Base-by-base conservation (phyloP, 495 filamentous ascomycete species). In the Choiromyces venosus region DNA sequence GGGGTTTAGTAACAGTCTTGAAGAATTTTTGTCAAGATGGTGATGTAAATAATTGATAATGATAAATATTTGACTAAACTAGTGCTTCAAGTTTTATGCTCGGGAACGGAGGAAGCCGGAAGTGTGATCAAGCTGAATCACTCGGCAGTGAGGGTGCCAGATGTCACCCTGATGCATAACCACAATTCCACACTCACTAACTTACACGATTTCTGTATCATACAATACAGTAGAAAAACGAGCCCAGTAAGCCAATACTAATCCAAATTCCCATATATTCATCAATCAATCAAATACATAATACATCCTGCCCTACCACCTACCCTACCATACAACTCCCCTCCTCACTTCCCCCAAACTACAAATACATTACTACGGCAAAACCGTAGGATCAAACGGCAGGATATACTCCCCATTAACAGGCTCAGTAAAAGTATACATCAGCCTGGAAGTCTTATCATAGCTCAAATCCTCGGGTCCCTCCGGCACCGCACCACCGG, bases 401-500 rank as follows among this genome's bases (percentile, higher is more conserved):
- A 71, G 61, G 65, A 75, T 73, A 71, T 46, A 79, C 75, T 38
- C 69, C 44, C 40, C 77, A 21, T 74, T 71, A 2, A 66, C 37
- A 36, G 71, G 42, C 42, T 79, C 77, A 37, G 69, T 78, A 52
- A 77, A 19, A 33, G 71, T 75, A 67, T 74, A 79, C 37, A 79
- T 42, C 35, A 29, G 4, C 37, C 74, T 74, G 1, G 69, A 65
- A 6, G 68, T 74, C 14, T 78, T 78, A 37, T 79, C 74, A 71
- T 77, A 77, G 42, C 74, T 79, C 68, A 79, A 69, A 67, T 79
- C 76, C 72, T 79, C 77, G 1, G 77, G 71, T 18, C 72, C 76
- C 25, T 52, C 52, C 18, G 71, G 76, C 12, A 78, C 66, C 14
- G 67, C 61, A 18, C 40, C 39, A 12, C 10, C 35, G 35, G 65